A percentile compares a stretch with the other conserved stretches of the same genome.
Conservation (phyloP, 2,329 filamentous ascomycete genomes). For the Ophiostoma perfectum region DNA sequence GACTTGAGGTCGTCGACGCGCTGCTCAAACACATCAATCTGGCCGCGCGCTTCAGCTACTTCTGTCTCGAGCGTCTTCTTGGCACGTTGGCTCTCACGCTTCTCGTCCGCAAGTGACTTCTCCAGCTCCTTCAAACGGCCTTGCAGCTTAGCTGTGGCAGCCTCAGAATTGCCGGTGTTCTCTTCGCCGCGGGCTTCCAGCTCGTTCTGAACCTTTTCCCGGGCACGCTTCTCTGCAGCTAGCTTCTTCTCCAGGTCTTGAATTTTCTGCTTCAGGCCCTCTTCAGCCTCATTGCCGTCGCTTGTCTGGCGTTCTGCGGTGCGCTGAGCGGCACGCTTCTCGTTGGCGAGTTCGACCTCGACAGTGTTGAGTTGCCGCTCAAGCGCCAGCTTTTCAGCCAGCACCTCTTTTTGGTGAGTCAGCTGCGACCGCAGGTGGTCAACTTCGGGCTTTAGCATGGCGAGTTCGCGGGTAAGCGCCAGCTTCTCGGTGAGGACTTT, state of each 20-base stretch:
- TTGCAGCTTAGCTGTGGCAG: constrained; percentile 21
- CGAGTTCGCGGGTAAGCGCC: constrained; percentile 47
- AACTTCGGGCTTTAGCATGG: constrained; percentile 49
- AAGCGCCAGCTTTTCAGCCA: constrained; percentile 73
- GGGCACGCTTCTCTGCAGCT: constrained; percentile 36
- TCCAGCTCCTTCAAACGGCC: constrained; percentile 35
- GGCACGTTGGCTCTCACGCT: constrained; percentile 43
- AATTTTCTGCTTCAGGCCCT: constrained; percentile 32
- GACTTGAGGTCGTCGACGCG: constrained; percentile 63
- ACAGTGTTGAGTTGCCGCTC: constrained; percentile 71
- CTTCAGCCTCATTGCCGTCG: constrained; percentile 29
- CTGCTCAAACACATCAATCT: constrained; percentile 61
- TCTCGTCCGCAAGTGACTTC: constrained; percentile 37
- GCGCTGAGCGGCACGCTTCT: constrained; percentile 64
- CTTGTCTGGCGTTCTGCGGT: constrained; percentile 37
- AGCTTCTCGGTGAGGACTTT: constrained; percentile 60
- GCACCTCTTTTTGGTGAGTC: constrained; percentile 57
- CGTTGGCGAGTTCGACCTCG: constrained; percentile 77
- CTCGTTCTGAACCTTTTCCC: constrained; percentile 35
- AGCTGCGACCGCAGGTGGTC: constrained; percentile 53
- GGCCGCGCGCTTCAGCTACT: constrained; percentile 54
- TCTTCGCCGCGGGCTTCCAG: constrained; percentile 27
- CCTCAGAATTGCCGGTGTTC: constrained; percentile 30
- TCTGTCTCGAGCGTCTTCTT: constrained; percentile 48
- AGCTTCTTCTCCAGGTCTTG: constrained; percentile 41